These are phyloP conservation scores for Pythium monospermum DNA, from an alignment of 352 stramenopile genomes.

Conservation along the genomic window DNA sequence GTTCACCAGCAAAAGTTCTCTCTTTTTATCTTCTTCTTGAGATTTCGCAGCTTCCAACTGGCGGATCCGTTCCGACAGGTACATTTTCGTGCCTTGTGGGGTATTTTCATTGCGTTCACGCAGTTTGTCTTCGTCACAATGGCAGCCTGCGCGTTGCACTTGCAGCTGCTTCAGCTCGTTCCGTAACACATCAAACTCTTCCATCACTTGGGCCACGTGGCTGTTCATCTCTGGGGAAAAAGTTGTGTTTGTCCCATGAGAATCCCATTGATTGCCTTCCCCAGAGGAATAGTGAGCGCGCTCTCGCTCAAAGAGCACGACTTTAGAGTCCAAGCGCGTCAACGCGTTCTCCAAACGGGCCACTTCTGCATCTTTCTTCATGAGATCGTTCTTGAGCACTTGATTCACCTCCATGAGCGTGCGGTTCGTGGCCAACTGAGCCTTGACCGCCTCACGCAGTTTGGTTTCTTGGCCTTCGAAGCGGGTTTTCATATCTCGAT, in stretches of 20 bases:
- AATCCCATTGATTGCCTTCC: conserved; percentile 30
- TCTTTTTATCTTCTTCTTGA: conserved; percentile 42
- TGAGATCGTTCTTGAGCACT: conserved; percentile 31
- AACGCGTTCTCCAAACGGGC: conserved; percentile 27
- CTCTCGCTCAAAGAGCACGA: conserved; percentile 46
- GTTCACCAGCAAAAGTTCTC: conserved; percentile 62
- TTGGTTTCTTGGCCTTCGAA: conserved; percentile 28
- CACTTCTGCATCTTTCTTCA: conserved; percentile 18
- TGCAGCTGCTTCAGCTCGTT: conserved; percentile 38
- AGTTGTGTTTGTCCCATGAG: conserved; percentile 23
- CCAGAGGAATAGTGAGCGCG: conserved; percentile 30
- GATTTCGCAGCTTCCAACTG: conserved; percentile 42
- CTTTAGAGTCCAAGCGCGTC: conserved; percentile 40
- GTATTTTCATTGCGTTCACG: background rate
- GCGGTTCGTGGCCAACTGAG: conserved; percentile 38
- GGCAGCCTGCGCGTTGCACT: conserved; percentile 1
- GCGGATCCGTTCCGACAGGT: conserved; percentile 43
- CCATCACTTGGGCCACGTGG: conserved; percentile 33
- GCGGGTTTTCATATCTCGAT: conserved; percentile 13
- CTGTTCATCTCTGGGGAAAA: conserved; percentile 35
- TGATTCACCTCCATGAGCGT: conserved; percentile 35
- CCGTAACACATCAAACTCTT: conserved; percentile 42
- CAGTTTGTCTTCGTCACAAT: background rate
- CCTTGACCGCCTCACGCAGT: conserved; percentile 31
- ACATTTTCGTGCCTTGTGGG: conserved; percentile 10